Percentiles rank a stretch among this genome's conserved stretches.
Evolutionary conservation across 441 rosid species (phyloP).

Genomic region (Manihot esculenta): DNA sequence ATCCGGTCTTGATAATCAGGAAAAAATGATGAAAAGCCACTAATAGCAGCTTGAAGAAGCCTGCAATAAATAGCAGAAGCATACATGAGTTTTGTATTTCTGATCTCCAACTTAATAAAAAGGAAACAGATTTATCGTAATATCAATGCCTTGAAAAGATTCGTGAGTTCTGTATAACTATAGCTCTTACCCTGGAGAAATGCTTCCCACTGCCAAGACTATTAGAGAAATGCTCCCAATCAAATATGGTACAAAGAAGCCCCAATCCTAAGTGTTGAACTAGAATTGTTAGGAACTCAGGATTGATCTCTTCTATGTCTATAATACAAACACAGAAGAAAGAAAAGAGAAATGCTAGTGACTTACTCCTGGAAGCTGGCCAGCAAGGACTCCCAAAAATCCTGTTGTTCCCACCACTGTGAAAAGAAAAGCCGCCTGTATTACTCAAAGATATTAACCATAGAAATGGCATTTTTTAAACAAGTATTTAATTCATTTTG

Average conservation of each 20-base stretch:
- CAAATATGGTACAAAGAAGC: slow-evolving; percentile 83
- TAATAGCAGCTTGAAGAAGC: slow-evolving; percentile 89
- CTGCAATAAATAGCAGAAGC: slow-evolving; percentile 28
- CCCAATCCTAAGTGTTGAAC: slow-evolving; percentile 61
- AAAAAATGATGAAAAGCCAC: slow-evolving; percentile 71
- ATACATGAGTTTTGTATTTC: background rate
- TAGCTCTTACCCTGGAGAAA: slow-evolving; percentile 69
- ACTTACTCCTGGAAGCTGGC: slow-evolving; percentile 92
- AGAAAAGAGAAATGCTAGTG: background rate
- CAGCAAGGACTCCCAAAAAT: slow-evolving; percentile 68
- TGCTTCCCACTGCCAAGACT: slow-evolving; percentile 79
- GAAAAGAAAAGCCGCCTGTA: slow-evolving; percentile 92
- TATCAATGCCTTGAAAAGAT: background rate
- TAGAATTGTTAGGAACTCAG: background rate
- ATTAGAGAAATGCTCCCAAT: slow-evolving; percentile 77
- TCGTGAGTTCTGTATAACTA: background rate
- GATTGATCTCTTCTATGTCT: background rate
- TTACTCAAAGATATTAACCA: slow-evolving; percentile 40
- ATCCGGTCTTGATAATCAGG: slow-evolving; percentile 92
- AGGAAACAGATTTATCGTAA: background rate
- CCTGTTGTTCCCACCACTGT: slow-evolving; percentile 86
- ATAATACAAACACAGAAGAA: background rate
- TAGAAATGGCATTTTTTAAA: slow-evolving; percentile 15
- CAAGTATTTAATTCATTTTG: background rate
- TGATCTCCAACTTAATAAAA: background rate